Conservation (phyloP, 345 rosid genomes). For the Physaria fendleri region DNA sequence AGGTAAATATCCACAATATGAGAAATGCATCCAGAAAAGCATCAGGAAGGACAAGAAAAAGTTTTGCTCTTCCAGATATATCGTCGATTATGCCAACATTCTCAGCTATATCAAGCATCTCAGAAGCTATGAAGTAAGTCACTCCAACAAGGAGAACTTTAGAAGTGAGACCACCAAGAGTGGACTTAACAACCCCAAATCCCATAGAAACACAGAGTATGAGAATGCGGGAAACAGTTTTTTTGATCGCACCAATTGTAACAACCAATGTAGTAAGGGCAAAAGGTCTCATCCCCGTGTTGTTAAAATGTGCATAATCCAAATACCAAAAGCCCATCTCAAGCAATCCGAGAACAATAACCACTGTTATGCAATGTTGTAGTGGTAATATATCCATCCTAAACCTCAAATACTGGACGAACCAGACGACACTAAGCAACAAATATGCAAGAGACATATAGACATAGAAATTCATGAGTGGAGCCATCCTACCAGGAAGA, state of each 20-base stretch:
- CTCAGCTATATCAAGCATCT: conserved; percentile 78
- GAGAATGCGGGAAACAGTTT: conserved; percentile 68
- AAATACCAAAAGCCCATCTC: conserved; percentile 92
- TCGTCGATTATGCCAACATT: conserved; percentile 86
- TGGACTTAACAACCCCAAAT: conserved; percentile 92
- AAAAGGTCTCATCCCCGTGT: conserved; percentile 69
- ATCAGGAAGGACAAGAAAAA: conserved; percentile 80
- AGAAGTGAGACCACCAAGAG: conserved; percentile 94
- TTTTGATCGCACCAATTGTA: conserved; percentile 79
- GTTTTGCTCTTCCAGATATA: conserved; percentile 81
- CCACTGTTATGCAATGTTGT: conserved; percentile 81
- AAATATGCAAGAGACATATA: conserved; percentile 66
- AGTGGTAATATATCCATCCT: conserved; percentile 82
- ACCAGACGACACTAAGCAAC: conserved; percentile 68
- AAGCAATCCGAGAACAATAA: conserved; percentile 71
- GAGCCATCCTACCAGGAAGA: conserved; percentile 98
- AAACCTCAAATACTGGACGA: conserved; percentile 68
- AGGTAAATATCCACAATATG: conserved; percentile 87
- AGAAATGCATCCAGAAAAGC: conserved; percentile 94
- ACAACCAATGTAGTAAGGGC: conserved; percentile 84
- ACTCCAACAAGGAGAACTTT: conserved; percentile 85
- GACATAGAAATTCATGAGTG: conserved; percentile 72
- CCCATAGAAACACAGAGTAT: conserved; percentile 91
- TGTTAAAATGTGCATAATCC: conserved; percentile 76
- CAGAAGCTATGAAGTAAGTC: conserved; percentile 90